Percentiles rank a stretch among this genome's conserved stretches.
These are phyloP conservation scores for Dactylis glomerata DNA, from an alignment of 176 grass and related monocot genomes.

Conservation along the genomic window DNA sequence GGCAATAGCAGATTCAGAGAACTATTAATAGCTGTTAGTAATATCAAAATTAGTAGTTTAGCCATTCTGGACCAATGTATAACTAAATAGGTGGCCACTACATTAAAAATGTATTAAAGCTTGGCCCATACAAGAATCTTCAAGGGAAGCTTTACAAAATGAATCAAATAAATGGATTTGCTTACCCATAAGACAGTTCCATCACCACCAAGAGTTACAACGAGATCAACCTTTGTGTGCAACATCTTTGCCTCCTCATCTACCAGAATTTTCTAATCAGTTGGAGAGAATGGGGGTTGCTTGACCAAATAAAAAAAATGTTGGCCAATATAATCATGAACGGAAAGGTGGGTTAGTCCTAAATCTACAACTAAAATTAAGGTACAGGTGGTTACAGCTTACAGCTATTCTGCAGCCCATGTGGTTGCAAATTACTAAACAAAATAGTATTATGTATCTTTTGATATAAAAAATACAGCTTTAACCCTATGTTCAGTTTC, in stretches of 20 bases:
- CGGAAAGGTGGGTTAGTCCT: neutral
- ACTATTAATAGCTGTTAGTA: neutral
- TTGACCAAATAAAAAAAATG: neutral
- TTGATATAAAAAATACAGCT: neutral
- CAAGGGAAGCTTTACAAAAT: neutral
- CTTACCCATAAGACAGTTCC: slow-evolving; percentile 98
- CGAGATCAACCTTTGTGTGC: slow-evolving; percentile 89
- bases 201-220: slow-evolving; percentile 92
- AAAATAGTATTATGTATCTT: neutral
- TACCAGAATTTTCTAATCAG: slow-evolving; percentile 49
- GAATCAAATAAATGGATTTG: neutral
- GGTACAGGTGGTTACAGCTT: neutral
- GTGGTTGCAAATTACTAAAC: neutral
- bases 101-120: neutral
- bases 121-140: neutral
- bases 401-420: neutral
- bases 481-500: neutral
- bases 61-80: neutral
- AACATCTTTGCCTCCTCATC: slow-evolving; percentile 86
- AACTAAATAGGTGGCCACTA: neutral
- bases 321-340: neutral
- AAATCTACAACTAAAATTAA: neutral
- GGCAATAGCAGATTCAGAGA: neutral
- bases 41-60: neutral
- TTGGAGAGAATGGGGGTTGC: neutral